Evolutionary conservation across 306 rosid genomes (phyloP), one percentile per base, ranked within the genome.

Genomic region (Cicer yamashitae): DNA sequence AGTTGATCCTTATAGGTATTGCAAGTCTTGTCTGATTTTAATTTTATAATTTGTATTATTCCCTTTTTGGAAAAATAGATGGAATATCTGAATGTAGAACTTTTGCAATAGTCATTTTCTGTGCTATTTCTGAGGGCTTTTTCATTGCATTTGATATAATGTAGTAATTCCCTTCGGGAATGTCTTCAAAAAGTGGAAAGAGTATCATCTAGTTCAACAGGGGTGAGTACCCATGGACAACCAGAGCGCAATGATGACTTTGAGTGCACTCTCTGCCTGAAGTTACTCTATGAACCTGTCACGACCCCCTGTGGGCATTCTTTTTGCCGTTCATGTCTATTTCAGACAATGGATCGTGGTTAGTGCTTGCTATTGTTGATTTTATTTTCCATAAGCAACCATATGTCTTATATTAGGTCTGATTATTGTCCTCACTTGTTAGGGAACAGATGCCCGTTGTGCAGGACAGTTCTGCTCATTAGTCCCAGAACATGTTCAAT

Each of bases 231-330:
- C 74, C 89, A 85, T 60, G 88, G 77, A 64, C 88, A 78, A 60
- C 82, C 92, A 63, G 96, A 96, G 64, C 91, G 90, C 9, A 87
- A 81, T 74, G 98, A 90, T 79, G 99, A 96, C 51, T 96, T 88
- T 79, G 92, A 96, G 86, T 92, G 99, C 83, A 92, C 96, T 41
- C 79, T 96, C 70, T 96, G 99, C 84, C 83, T 92, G 81, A 96
- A 96, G 86, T 87, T 92, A 71, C 81, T 92, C 37, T 92, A 87
- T 61, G 94, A 89, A 80, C 98, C 99, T 66, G 82, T 96, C 60
- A 96, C 99, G 81, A 92, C 98, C 61, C 96, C 99, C 77, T 96
- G 99, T 84, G 99, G 99, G 65, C 99, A 96, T 86, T 89, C 98
- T 8, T 96, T 96, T 82, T 96, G 98, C 84, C 99, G 89, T 7